Base-by-base conservation (phyloP, 768 basidiomycete genomes). In the Suillus ampliporus region DNA sequence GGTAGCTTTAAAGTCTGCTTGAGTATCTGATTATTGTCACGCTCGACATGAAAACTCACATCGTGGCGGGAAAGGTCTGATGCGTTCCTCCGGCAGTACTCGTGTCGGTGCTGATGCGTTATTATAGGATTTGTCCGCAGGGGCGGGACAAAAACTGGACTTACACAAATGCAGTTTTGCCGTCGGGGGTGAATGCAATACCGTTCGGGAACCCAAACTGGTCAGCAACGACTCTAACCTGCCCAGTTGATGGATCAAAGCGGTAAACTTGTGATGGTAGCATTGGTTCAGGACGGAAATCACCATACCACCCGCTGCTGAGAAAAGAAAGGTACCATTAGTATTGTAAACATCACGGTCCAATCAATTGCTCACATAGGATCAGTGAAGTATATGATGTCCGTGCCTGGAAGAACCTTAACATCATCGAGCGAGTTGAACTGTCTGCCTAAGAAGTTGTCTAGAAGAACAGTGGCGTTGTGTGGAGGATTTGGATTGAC, bases 241-340 rank as follows among this genome's bases (percentile, higher is more conserved):
- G 74, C 4, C 89, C 82, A 1, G 87, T 89, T 2, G 79, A 77
- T 7, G 89, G 86, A 69, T 92, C 86, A 69, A 92, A 86, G 14
- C 89, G 83, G 72, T 95, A 94, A 17, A 93, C 90, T 68, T 93
- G 91, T 53, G 83, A 87, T 4, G 89, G 91, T 57, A 92, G 70
- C 48, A 85, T 80, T 7, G 89, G 90, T 4, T 76, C 66, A 0
- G 89, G 85, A 52, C 91, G 85, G 80, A 92, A 92, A 54, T 80
- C 78, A 62, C 86, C 84, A 38, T 89, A 58, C 67, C 80, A 89
- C 1, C 89, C 89, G 67, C 88, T 88, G 26, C 88, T 89, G 67
- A 38, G 54, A 1, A 40, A 43, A 5, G 26, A 6, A 44, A 7
- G 6, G 19, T 17, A 9, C 34, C 14, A 38, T 69, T 17, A 53